A percentile compares a stretch with the other conserved stretches of the same genome.
These are phyloP conservation scores for Epichloe gansuensis DNA, from an alignment of 2,329 filamentous ascomycete species.

Conservation along the genomic window DNA sequence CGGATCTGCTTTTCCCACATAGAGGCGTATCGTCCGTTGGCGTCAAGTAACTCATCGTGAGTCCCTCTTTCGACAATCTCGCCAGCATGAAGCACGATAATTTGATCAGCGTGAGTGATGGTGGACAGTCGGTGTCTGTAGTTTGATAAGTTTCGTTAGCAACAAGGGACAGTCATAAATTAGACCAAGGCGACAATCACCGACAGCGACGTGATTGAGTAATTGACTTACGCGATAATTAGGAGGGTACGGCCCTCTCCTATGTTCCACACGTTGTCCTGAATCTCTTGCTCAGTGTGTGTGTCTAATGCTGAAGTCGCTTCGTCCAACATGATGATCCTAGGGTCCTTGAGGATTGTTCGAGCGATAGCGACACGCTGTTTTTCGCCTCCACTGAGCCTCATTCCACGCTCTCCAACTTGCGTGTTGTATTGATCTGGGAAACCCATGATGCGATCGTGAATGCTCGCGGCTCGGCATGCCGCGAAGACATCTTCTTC, in stretches of 20 bases:
- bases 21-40: slow-evolving; percentile 61
- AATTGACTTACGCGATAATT: slow-evolving; percentile 66
- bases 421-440: slow-evolving; percentile 81
- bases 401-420: slow-evolving; percentile 78
- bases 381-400: slow-evolving; percentile 82
- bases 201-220: no score
- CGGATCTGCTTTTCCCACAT: slow-evolving; percentile 88
- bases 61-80: slow-evolving; percentile 65
- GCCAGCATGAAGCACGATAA: slow-evolving; percentile 67
- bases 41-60: slow-evolving; percentile 60
- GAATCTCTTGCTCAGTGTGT: slow-evolving; percentile 86
- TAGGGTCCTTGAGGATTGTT: slow-evolving; percentile 82
- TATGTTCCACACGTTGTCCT: slow-evolving; percentile 69
- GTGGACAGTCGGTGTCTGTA: slow-evolving; percentile 65
- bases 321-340: slow-evolving; percentile 86
- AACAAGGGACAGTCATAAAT: background rate
- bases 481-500: slow-evolving; percentile 73
- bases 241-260: slow-evolving; percentile 81
- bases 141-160: slow-evolving; percentile 9
- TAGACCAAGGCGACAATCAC: no score
- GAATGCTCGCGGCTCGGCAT: slow-evolving; percentile 77
- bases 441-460: slow-evolving; percentile 82
- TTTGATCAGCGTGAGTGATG: slow-evolving; percentile 76
- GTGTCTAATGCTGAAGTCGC: slow-evolving; percentile 85
- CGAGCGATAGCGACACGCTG: slow-evolving; percentile 88